Conservation (phyloP, 106 monocot species). For the Dioscorea alata region DNA sequence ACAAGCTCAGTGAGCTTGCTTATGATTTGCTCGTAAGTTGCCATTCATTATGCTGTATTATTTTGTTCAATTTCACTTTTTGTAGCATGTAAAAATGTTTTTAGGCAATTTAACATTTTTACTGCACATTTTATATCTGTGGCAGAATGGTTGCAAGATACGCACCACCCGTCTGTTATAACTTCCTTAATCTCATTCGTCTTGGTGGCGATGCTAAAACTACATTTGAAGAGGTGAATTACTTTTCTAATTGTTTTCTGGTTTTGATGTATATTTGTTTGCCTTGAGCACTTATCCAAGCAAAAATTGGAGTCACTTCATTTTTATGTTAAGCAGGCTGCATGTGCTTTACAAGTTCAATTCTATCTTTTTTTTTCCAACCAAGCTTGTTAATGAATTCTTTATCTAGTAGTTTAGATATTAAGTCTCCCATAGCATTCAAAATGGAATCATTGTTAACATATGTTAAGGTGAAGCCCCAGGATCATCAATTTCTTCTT, state of each 20-base stretch:
- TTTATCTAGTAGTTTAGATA: too few species aligned
- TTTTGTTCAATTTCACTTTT: neutral
- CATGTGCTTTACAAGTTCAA: too few species aligned
- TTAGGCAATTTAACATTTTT: neutral
- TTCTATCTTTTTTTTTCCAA: too few species aligned
- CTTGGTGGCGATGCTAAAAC: conserved; percentile 82
- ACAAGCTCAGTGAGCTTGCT: conserved; percentile 97
- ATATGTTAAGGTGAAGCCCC: too few species aligned
- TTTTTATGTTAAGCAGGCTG: too few species aligned
- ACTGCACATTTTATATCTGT: neutral
- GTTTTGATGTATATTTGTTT: too few species aligned
- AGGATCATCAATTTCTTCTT: too few species aligned
- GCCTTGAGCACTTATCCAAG: too few species aligned
- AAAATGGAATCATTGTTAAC: too few species aligned
- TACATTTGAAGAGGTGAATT: conserved; percentile 76
- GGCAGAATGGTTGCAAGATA: conserved; percentile 98
- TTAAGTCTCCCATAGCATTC: too few species aligned
- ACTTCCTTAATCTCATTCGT: conserved; percentile 92
- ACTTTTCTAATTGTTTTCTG: neutral
- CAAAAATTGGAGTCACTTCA: too few species aligned
- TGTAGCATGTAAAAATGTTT: neutral
- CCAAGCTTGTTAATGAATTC: too few species aligned
- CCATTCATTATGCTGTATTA: neutral
- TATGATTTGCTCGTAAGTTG: conserved; percentile 98
- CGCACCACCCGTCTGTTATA: conserved; percentile 97